Percentiles rank a stretch among this genome's conserved stretches.
Conservation (phyloP, 108 stramenopile species). For the Epithemia pelagica region DNA sequence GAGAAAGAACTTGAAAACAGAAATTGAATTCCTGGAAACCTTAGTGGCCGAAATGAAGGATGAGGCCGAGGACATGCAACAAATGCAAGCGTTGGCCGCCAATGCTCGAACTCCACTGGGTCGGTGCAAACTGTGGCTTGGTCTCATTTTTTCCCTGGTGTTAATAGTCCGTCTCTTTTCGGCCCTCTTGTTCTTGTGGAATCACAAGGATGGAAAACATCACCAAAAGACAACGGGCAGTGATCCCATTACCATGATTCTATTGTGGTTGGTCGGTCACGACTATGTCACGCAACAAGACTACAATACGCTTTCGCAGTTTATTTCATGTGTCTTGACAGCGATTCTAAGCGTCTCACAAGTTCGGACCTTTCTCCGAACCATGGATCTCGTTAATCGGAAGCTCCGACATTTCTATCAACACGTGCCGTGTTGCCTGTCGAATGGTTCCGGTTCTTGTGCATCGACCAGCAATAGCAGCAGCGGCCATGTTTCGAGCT, state of each 20-base stretch:
- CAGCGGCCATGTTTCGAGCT: neutral
- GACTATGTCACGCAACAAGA: slow-evolving; percentile 43
- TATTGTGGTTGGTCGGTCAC: slow-evolving; percentile 64
- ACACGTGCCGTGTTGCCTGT: slow-evolving; percentile 11
- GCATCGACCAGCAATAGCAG: neutral
- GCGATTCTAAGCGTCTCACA: slow-evolving; percentile 58
- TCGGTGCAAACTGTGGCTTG: slow-evolving; percentile 32
- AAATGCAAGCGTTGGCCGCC: slow-evolving; percentile 40
- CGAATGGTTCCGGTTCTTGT: neutral
- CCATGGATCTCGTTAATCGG: slow-evolving; percentile 39
- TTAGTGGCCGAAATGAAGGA: slow-evolving; percentile 54
- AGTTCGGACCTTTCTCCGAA: slow-evolving; percentile 57
- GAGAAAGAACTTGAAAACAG: slow-evolving; percentile 34
- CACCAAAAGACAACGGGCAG: neutral
- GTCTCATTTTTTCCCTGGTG: slow-evolving; percentile 55
- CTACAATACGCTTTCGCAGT: slow-evolving; percentile 47
- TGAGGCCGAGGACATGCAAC: slow-evolving; percentile 63
- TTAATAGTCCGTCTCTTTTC: slow-evolving; percentile 48
- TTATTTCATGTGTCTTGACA: slow-evolving; percentile 55
- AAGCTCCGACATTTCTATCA: slow-evolving; percentile 22
- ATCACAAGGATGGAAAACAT: neutral
- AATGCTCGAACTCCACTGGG: slow-evolving; percentile 55
- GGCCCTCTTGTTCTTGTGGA: slow-evolving; percentile 29
- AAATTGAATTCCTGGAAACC: slow-evolving; percentile 55
- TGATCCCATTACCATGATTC: slow-evolving; percentile 50